Evolutionary conservation across 768 basidiomycete genomes (phyloP).

Genomic region (Leccinum truebloodii): DNA sequence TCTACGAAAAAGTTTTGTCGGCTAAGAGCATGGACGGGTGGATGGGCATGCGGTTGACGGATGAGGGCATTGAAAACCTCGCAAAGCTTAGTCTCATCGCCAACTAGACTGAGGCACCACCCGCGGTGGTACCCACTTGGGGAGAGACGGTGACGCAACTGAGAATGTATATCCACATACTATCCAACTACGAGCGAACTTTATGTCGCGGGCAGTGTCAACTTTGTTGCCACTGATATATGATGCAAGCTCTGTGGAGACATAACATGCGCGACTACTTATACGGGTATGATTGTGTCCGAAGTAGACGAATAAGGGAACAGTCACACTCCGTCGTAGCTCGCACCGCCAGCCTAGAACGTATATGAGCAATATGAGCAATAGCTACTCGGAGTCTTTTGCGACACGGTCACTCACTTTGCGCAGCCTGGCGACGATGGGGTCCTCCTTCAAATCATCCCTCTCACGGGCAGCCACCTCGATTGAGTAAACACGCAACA

Average conservation of each 20-base stretch:
- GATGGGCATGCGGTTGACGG: slow-evolving; percentile 84
- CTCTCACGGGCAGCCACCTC: slow-evolving; percentile 84
- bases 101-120: slow-evolving; percentile 16
- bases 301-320: slow-evolving; percentile 17
- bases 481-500: slow-evolving; percentile 77
- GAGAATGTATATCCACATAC: slow-evolving; percentile 6
- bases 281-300: slow-evolving; percentile 9
- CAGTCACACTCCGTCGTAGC: slow-evolving; percentile 78
- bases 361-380: background rate
- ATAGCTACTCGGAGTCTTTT: slow-evolving; percentile 1
- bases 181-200: background rate
- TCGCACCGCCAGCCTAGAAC: slow-evolving; percentile 79
- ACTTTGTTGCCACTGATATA: slow-evolving; percentile 25
- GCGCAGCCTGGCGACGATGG: slow-evolving; percentile 77
- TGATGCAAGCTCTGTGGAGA: slow-evolving; percentile 18
- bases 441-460: slow-evolving; percentile 85
- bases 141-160: background rate
- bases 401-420: slow-evolving; percentile 56
- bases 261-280: slow-evolving; percentile 12
- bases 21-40: slow-evolving; percentile 83
- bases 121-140: slow-evolving; percentile 3
- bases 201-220: slow-evolving; percentile 22
- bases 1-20: slow-evolving; percentile 84
- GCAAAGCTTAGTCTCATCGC: slow-evolving; percentile 42
- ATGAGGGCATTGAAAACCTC: slow-evolving; percentile 63